Evolutionary conservation across 2,329 filamentous ascomycete species (phyloP), one percentile per base, ranked within the genome.

Genomic region (Arachnopeziza araneosa): DNA sequence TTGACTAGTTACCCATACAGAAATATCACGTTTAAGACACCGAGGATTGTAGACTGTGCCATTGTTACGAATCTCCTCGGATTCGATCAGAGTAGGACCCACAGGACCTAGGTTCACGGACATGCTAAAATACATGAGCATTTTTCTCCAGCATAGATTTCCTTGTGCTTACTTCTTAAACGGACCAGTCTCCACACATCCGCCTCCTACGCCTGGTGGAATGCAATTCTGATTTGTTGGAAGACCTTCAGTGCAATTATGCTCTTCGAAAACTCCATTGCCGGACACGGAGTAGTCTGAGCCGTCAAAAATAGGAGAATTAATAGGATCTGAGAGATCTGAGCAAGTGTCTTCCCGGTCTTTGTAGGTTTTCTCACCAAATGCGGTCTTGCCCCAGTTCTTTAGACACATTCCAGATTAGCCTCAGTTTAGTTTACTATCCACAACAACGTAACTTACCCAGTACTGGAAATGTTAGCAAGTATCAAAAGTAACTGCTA

Each of bases 291-390:
- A 79, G 55, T 77, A 80, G 24, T 75, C 76, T 62, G 77, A 79
- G 54, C 83, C 83, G 64, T 83, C 80, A 61, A 86, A 84, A 54
- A 84, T 68, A 17, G 81, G 79, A 0, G 80, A 82, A 58, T 77
- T 75, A 61, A 71, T 65, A 1, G 76, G 75, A 63, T 83, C 77
- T n/a, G 17, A 14, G 2, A 44, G 4, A 14, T 4, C 17, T 44
- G 5, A 44, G 36, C 17, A 8, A 44, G 2, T 3, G 36, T 4
- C 4, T 44, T 17, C 17, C 36, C 6, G 17, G 17, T 6, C 26
- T 44, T 44, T 17, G 36, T 8, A 14, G 17, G 36, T 8, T 44
- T 44, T 7, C 3, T 17, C 17, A 44, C 36, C 12, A 44, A 64
- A 60, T 14, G 62, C 62, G 55, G 60, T 59, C 56, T 76, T 75